Percentiles rank a stretch among this genome's conserved stretches.
Conservation (phyloP, 1,139 yeast genomes). For the Candida freyschussii region DNA sequence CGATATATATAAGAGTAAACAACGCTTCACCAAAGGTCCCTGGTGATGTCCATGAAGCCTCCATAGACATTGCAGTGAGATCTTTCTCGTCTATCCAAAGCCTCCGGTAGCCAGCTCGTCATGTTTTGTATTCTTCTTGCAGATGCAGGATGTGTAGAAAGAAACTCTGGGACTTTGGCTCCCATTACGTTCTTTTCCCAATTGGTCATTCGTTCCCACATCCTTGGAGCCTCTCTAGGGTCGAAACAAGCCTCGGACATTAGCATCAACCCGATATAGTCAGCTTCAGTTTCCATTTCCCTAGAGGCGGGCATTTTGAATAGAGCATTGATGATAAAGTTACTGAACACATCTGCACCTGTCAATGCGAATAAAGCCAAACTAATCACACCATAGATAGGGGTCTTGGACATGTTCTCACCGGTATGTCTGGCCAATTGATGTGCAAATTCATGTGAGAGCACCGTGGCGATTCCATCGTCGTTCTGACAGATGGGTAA, state of each 20-base stretch:
- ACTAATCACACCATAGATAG: constrained; percentile 49
- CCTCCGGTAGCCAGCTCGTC: constrained; percentile 66
- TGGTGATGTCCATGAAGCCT: constrained; percentile 9
- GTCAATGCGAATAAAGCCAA: constrained; percentile 45
- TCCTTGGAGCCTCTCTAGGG: constrained; percentile 62
- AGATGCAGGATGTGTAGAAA: constrained; percentile 92
- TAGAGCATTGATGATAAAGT: constrained; percentile 52
- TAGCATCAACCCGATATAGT: constrained; percentile 84
- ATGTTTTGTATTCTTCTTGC: constrained; percentile 65
- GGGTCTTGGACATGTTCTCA: constrained; percentile 69
- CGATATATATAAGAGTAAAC: too few species aligned
- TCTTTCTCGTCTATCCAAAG: constrained; percentile 27
- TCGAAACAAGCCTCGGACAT: constrained; percentile 88
- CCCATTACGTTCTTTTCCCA: constrained; percentile 40
- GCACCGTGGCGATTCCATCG: constrained; percentile 90
- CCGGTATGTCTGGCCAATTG: constrained; percentile 89
- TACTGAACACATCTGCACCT: constrained; percentile 49
- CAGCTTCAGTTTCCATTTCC: constrained; percentile 95
- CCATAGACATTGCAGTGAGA: constrained; percentile 14
- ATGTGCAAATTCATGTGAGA: constrained; percentile 91
- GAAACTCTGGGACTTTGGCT: constrained; percentile 41
- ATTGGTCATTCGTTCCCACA: constrained; percentile 80
- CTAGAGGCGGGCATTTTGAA: constrained; percentile 81
- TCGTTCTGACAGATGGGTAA: constrained; percentile 75
- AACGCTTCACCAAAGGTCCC: constrained; percentile 9